Base-by-base conservation (phyloP, 2,329 filamentous ascomycete species). In the Kalmusia sp. region DNA sequence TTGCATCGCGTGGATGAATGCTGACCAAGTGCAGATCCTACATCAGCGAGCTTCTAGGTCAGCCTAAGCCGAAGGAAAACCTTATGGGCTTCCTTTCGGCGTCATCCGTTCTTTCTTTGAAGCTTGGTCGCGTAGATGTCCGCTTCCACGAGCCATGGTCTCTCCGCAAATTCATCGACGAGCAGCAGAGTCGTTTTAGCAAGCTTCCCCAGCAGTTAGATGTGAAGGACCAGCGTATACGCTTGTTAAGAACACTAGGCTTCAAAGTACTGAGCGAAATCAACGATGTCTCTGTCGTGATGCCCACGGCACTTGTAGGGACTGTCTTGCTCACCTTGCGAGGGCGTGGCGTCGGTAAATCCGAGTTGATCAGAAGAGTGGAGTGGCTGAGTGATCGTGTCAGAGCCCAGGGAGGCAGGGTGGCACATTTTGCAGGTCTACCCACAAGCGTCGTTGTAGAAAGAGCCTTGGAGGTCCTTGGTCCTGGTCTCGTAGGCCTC, bases 101-200 rank as follows among this genome's bases (percentile, higher is more conserved):
- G 24, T 96, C 92, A 0, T 96, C 91, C 0, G 88, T 99, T 2
- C 79, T 99, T 4, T 96, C 92, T 0, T 78, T 98, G 17, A 91
- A 92, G 60, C 83, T 99, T 3, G 95, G 95, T 1, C 84, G 95
- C 19, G 93, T 99, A 0, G 95, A 99, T 72, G 92, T 98, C 50
- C 87, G 95, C 19, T 99, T 99, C 74, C 92, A 98, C 66, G 89
- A 98, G 70, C 93, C 95, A 0, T 99, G 95, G 95, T 96, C 92
- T 67, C 73, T 99, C 43, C 83, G 89, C 14, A 83, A 84, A 8
- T 99, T 96, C 70, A 85, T 99, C 40, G 83, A 88, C 47, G 85
- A 91, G 46, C 92, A 98, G 70, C 80, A 91, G 33, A 79, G 81
- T 1, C 82, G 85, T 43, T 75, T 85, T 14, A 81, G 80, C 2